Conservation (phyloP, 495 filamentous ascomycete species). For the Daldinia decipiens region DNA sequence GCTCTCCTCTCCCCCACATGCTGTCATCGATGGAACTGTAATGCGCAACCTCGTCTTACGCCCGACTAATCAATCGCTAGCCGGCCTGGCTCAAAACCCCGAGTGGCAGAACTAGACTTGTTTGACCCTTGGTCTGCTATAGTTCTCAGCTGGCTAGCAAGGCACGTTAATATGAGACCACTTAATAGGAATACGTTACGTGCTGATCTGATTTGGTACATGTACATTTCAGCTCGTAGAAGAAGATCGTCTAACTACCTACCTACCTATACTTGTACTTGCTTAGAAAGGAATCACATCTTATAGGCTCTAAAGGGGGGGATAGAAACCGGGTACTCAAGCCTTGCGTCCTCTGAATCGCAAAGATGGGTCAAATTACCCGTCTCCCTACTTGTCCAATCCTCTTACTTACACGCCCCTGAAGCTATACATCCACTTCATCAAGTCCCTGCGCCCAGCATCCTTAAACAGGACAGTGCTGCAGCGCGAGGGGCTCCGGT, state of each 20-base stretch:
- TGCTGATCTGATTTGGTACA: neutral
- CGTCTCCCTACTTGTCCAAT: neutral
- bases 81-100: neutral
- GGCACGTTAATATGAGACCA: neutral
- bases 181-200: neutral
- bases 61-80: neutral
- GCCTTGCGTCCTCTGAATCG: neutral
- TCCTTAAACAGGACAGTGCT: conserved; percentile 64
- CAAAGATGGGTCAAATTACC: conserved; percentile 16
- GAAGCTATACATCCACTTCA: conserved; percentile 87
- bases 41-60: neutral
- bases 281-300: neutral
- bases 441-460: conserved; percentile 82
- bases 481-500: conserved; percentile 72
- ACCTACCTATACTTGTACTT: neutral
- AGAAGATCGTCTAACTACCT: neutral
- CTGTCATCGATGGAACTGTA: neutral
- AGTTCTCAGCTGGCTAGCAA: neutral
- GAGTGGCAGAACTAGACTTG: neutral
- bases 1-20: neutral
- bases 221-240: neutral
- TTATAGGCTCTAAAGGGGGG: neutral
- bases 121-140: neutral
- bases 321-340: neutral
- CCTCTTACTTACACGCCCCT: conserved; percentile 13